phyloP scores from a whole-genome alignment of 495 filamentous ascomycete genomes.

The Lentithecium fluviatile region DNA sequence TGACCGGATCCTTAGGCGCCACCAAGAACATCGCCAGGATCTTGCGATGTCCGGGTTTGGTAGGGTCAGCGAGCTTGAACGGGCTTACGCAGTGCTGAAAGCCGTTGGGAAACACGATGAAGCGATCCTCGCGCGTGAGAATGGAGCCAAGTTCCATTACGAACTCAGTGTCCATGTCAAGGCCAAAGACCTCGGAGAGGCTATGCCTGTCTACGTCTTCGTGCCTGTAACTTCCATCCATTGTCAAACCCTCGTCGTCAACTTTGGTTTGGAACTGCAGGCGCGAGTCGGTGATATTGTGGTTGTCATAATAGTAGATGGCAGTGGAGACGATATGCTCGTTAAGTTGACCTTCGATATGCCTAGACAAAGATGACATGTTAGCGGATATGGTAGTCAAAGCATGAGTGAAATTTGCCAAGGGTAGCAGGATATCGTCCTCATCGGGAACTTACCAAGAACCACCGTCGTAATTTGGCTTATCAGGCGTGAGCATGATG shows the following conservation, averaged over 20 bases:
- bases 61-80: slow-evolving; percentile 34
- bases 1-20: slow-evolving; percentile 26
- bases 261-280: slow-evolving; percentile 49
- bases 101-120: slow-evolving; percentile 36
- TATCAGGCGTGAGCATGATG: slow-evolving; percentile 60
- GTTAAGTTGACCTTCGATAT: slow-evolving; percentile 37
- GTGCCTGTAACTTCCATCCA: no score
- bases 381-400: no score
- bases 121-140: slow-evolving; percentile 20
- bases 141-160: background rate
- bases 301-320: slow-evolving; percentile 49
- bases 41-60: slow-evolving; percentile 34
- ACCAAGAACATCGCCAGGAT: slow-evolving; percentile 38
- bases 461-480: slow-evolving; percentile 51
- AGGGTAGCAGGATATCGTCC: no score
- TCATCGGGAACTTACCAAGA: slow-evolving; percentile 35
- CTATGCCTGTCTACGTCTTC: no score
- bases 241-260: no score
- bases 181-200: no score
- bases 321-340: slow-evolving; percentile 39
- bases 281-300: slow-evolving; percentile 58
- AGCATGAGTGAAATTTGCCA: no score
- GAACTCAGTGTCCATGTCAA: no score
- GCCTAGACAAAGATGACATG: slow-evolving; percentile 32
- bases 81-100: slow-evolving; percentile 32